Base-by-base conservation (phyloP, 495 filamentous ascomycete species). In the Bathelium albidoporum region DNA sequence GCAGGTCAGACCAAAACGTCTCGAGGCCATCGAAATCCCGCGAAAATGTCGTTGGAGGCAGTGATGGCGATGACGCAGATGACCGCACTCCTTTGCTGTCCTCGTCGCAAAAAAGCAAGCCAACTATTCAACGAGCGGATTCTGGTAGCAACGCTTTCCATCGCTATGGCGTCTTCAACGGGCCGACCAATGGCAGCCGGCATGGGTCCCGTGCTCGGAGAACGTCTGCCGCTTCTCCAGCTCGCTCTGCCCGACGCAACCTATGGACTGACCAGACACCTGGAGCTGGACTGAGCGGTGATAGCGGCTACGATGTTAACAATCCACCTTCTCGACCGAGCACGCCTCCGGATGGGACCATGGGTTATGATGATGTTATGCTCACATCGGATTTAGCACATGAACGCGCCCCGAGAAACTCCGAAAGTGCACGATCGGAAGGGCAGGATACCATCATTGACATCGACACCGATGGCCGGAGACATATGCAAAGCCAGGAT, bases 241-340 rank as follows among this genome's bases (percentile, higher is more conserved):
- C 63, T 53, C 59, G 31, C 34, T 63, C 53, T 18, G 16, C 20
- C 71, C 69, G 18, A 62, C 60, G 63, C 26, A 36, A 59, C n/a
- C 14, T 29, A 5, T 36, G 66, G 58, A 36, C 67, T 68, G 34
- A 73, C 66, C 44, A 72, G 62, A 49, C 66, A 61, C 31, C 67
- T 53, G 62, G 76, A 66, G 74, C 76, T 43, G 75, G 81, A 29
- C 29, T 55, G 2, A 16, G 49, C 5, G 9, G 7, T 55, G 49
- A 55, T 11, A 55, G 49, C 16, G 29, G 24, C 34, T 91, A 91
- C 73, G 87, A 96, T 82, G 83, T 97, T 64, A 98, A 98, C 69
- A 95, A 96, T 69, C 94, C 94, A n/a, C 94, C 94, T 0, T 97
- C 94, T 0, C 84, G 96, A 22, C 94, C 94, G 0, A 85, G 83